Base-by-base conservation (phyloP, 176 grass and related monocot species). In the Coix lacrymajobi region DNA sequence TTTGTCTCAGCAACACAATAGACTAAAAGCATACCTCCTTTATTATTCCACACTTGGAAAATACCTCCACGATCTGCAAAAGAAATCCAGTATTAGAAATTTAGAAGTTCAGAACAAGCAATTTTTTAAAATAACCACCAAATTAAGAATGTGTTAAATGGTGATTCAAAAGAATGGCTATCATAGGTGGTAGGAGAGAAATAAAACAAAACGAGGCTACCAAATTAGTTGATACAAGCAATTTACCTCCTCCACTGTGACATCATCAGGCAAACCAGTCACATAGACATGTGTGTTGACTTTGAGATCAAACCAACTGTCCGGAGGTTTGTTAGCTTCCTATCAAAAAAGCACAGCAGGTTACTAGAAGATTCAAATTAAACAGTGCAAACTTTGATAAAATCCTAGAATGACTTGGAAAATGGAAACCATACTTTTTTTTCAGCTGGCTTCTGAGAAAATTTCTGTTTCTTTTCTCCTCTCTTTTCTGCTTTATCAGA, bases 231-330 rank as follows among this genome's bases (percentile, higher is more conserved):
- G 57, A 52, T 41, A 67, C 34, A 72, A 43, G 20, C 20, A 86
- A 95, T 48, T 84, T 89, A 99, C 93, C 84, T 99, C 96, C 64
- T 93, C 91, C 57, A 16, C 6, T 25, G 87, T 94, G 76, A 99
- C 87, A 81, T 99, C 93, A 88, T 99, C 89, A 85, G 96, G 96
- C 82, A 99, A 91, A 74, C 93, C 93, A 80, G 69, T 93, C 29
- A 96, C 43, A 67, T 98, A 96, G 68, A 98, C 89, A 89, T 98
- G 77, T 32, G 93, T 98, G 75, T 99, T 99, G 63, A 99, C 91
- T 84, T 96, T 99, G 57, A 99, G 88, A 70, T 93, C 91, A 93
- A 99, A 99, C 96, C 93, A 99, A 87, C 87, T 90, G 17, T 96
- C 91, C 66, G 93, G 93, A 69, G 96, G 93, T 87, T 99, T 99